phyloP scores from a whole-genome alignment of 2,329 filamentous ascomycete species.

The Colletotrichum sp. region DNA sequence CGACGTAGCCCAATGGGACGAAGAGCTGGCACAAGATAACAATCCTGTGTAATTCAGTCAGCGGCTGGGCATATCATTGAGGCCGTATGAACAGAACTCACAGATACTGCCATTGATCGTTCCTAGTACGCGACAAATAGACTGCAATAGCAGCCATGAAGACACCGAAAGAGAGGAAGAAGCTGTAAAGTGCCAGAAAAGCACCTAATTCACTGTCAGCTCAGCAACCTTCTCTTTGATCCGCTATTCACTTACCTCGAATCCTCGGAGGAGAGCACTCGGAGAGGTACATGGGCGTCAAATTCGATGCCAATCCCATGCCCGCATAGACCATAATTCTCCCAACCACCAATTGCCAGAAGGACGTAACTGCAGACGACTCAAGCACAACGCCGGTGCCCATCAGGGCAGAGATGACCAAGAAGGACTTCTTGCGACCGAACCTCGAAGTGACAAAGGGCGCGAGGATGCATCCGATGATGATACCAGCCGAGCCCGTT shows the following conservation, averaged over 20 bases:
- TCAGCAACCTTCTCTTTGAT: rapidly evolving
- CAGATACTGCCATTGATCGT: not conserved
- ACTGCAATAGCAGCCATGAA: not conserved
- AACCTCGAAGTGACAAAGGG: not conserved
- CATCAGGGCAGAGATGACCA: slow-evolving; percentile 2
- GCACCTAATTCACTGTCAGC: not conserved
- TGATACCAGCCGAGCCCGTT: not conserved
- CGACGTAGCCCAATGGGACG: not conserved
- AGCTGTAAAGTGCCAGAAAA: not conserved
- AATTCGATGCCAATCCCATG: not conserved
- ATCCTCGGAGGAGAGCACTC: not conserved
- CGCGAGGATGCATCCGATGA: slow-evolving; percentile 12
- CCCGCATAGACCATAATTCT: slow-evolving; percentile 5
- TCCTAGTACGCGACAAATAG: not conserved
- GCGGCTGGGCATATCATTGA: not conserved
- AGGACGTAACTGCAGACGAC: not conserved
- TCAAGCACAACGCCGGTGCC: slow-evolving; percentile 3
- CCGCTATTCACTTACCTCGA: not conserved
- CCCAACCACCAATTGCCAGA: slow-evolving; percentile 14
- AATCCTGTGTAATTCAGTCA: not conserved
- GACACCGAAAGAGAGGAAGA: not conserved
- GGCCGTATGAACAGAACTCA: not conserved
- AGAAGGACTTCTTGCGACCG: slow-evolving; percentile 8
- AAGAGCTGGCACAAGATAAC: not conserved
- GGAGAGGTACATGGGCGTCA: not conserved